phyloP scores from a whole-genome alignment of 2,329 filamentous ascomycete species.

The Aspergillus sp. region DNA sequence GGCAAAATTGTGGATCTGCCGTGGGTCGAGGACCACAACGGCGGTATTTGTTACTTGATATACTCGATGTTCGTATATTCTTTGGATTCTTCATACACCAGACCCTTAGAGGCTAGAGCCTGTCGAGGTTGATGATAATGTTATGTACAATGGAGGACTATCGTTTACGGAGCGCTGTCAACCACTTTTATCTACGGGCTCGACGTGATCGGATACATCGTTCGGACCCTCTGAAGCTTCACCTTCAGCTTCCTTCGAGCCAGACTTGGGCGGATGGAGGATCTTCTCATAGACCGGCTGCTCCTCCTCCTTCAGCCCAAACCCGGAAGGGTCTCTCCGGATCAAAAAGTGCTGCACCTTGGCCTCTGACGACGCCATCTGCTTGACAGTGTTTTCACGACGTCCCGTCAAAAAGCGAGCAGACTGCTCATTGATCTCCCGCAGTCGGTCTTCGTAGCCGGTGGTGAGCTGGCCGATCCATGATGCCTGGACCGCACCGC shows the following conservation, averaged over 20 bases:
- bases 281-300: slow-evolving; percentile 38
- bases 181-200: no score
- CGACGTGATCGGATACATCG: no score
- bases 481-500: slow-evolving; percentile 68
- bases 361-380: slow-evolving; percentile 52
- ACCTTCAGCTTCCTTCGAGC: neutral
- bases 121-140: neutral
- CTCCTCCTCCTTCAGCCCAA: slow-evolving; percentile 44
- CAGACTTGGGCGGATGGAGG: slow-evolving; percentile 16
- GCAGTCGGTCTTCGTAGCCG: slow-evolving; percentile 63
- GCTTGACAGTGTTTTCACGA: slow-evolving; percentile 51
- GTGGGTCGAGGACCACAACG: neutral
- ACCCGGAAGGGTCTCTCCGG: slow-evolving; percentile 61
- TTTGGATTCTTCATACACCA: no score
- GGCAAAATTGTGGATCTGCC: neutral
- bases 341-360: slow-evolving; percentile 75
- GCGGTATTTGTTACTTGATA: no score
- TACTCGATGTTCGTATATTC: neutral
- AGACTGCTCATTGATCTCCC: slow-evolving; percentile 63
- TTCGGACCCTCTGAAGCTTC: neutral
- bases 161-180: no score
- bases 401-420: slow-evolving; percentile 54
- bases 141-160: no score
- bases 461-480: slow-evolving; percentile 63
- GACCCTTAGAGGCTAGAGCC: no score